phyloP scores from a whole-genome alignment of 2,329 filamentous ascomycete genomes.

The Diplodia scrobiculata region DNA sequence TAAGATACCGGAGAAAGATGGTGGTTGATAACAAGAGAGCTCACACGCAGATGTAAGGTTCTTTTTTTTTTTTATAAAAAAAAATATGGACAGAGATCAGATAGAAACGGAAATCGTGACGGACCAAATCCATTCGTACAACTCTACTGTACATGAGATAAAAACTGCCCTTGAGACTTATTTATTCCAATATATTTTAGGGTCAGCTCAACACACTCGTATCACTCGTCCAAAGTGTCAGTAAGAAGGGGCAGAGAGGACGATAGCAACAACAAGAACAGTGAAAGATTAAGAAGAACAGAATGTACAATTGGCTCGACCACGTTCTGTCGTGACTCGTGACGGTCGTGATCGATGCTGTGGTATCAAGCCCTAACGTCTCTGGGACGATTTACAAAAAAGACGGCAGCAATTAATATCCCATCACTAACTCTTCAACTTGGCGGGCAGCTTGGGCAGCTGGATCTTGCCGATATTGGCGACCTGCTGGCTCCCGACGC shows the following conservation, averaged over 20 bases:
- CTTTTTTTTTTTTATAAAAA: neutral
- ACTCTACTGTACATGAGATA: conserved; percentile 12
- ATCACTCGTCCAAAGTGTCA: neutral
- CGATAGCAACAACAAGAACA: neutral
- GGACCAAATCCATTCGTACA: neutral
- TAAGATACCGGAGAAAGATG: too few relatives aligned
- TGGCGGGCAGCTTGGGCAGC: conserved; percentile 35
- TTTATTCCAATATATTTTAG: neutral
- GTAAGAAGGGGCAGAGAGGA: neutral
- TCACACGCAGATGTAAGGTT: neutral
- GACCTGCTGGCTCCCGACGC: conserved; percentile 37
- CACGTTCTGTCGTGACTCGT: conserved; percentile 10
- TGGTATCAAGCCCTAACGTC: conserved; percentile 18
- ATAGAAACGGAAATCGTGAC: neutral
- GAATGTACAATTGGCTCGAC: conserved; percentile 16
- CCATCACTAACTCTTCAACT: conserved; percentile 32
- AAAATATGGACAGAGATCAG: neutral
- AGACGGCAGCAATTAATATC: neutral
- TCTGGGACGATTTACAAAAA: neutral
- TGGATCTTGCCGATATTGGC: conserved; percentile 35
- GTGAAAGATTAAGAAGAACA: neutral
- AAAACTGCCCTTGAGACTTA: neutral
- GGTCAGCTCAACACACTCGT: neutral
- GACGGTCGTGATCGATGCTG: conserved; percentile 18
- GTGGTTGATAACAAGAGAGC: neutral